These are phyloP conservation scores for Aspergillus homomorphus DNA, from an alignment of 495 filamentous ascomycete species.

Conservation along the genomic window DNA sequence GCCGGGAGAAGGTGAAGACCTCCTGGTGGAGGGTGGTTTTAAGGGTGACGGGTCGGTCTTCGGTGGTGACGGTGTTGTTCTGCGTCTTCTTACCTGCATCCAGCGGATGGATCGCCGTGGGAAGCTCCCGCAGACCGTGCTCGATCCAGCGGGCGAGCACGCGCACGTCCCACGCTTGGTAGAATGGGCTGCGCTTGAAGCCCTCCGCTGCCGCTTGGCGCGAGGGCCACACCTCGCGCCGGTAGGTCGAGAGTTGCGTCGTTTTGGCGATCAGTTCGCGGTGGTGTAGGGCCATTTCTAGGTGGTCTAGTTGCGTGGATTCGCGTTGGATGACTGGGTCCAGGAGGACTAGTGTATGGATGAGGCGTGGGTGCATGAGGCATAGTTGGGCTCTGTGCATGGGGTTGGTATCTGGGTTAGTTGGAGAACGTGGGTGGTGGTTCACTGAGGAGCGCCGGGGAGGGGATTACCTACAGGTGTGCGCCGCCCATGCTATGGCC, in stretches of 20 bases:
- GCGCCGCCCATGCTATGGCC: constrained; percentile 88
- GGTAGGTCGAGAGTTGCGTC: constrained; percentile 55
- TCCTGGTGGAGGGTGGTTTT: constrained; percentile 59
- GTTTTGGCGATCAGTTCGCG: constrained; percentile 36
- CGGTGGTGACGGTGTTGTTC: constrained; percentile 26
- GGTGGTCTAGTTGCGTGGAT: constrained; percentile 38
- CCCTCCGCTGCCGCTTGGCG: constrained; percentile 56
- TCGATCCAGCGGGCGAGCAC: constrained; percentile 63
- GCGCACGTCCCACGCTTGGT: constrained; percentile 70
- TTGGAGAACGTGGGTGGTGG: background rate
- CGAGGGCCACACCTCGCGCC: constrained; percentile 71
- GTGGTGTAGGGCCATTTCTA: constrained; percentile 16
- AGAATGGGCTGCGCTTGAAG: constrained; percentile 63
- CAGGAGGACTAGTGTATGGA: constrained; percentile 71
- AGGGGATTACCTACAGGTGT: constrained; percentile 46
- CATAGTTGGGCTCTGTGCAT: constrained; percentile 49
- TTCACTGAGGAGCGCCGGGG: background rate
- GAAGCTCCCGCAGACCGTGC: constrained; percentile 63
- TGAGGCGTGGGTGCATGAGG: constrained; percentile 77
- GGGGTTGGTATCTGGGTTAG: constrained; percentile 9
- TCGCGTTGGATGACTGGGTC: constrained; percentile 73
- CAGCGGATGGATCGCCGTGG: constrained; percentile 55
- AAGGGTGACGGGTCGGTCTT: constrained; percentile 52
- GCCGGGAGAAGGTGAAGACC: constrained; percentile 58
- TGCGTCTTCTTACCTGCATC: constrained; percentile 17